Evolutionary conservation across 2,329 filamentous ascomycete genomes (phyloP), one percentile per base, ranked within the genome.

Genomic region (Aspergillus viridinutans): DNA sequence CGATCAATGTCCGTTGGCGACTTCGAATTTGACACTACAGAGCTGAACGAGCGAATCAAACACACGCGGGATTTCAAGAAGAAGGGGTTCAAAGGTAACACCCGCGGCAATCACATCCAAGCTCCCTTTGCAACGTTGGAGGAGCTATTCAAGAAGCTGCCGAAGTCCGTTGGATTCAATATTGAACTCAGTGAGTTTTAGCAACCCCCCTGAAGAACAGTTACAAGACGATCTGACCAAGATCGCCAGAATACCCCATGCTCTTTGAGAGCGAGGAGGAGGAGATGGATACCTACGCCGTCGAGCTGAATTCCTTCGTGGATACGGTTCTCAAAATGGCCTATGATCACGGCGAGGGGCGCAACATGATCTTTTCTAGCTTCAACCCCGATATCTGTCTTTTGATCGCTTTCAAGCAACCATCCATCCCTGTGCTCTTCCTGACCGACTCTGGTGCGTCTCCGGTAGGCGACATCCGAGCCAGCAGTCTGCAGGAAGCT

Each of bases 311-410:
- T 76, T 91, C 89, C 1, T 99, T 97, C 73, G 93, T 95, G 69
- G 94, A 99, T 73, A 96, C 91, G 0, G 90, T 99, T 3, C 81
- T 99, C 8, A 83, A 83, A 48, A 94, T 90, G 74, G 93, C 97
- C 4, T 99, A 97, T 69, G 91, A 96, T 64, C 77, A 92, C 54
- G 88, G 88, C 26, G 84, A 85, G 58, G 84, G 87, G 57, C 84
- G 94, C n/a, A 92, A 96, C 76, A 89, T 99, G 73, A 91, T 99
- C 64, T 97, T 99, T 77, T 96, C 90, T 62, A 94, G 90, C 51
- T 99, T 99, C 79, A 96, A 97, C 75, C 94, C 94, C 0, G 94
- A 99, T 68, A 92, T 99, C 49, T 99, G 94, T 72, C 83, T 99
- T 14, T 85, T 96, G 63, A 80, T 97, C 43, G 94, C 89, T 55